A percentile compares a stretch with the other conserved stretches of the same genome.
phyloP scores from a whole-genome alignment of 2,329 filamentous ascomycete genomes.

The Aspergillus tanneri region DNA sequence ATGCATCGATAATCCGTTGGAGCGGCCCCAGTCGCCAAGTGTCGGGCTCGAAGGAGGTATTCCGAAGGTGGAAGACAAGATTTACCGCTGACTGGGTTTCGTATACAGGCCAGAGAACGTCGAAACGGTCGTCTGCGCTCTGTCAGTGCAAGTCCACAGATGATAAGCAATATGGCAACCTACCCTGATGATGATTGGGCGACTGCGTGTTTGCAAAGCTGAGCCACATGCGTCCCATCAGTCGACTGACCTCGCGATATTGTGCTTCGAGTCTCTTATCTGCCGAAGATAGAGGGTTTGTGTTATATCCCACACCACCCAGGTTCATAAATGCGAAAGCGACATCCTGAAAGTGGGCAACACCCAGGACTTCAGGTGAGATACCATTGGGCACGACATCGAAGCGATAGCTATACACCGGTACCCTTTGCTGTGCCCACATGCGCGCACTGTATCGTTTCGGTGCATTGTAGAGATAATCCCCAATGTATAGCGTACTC shows the following conservation, averaged over 20 bases:
- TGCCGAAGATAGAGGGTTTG: neutral
- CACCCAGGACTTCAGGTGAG: conserved; percentile 7
- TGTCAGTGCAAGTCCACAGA: neutral
- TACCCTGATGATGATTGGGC: neutral
- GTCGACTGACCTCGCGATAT: neutral
- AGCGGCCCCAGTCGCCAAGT: neutral
- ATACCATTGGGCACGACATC: conserved; percentile 10
- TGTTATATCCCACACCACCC: neutral
- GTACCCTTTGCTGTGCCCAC: conserved; percentile 8
- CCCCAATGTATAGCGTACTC: conserved; percentile 5
- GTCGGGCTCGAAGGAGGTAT: neutral
- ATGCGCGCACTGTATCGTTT: conserved; percentile 11
- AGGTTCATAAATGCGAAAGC: conserved; percentile 11
- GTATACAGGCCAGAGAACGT: neutral
- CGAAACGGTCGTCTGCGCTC: neutral
- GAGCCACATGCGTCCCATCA: conserved; percentile 15
- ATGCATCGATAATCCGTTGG: neutral
- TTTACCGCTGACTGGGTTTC: neutral
- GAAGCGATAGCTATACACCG: conserved; percentile 16
- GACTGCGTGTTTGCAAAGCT: conserved; percentile 6
- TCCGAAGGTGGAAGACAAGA: neutral
- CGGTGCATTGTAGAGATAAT: conserved; percentile 15
- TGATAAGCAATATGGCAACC: neutral
- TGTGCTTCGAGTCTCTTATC: neutral
- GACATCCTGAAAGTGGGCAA: conserved; percentile 10